phyloP scores from a whole-genome alignment of 176 grass and related monocot genomes.

The Dactylis glomerata region DNA sequence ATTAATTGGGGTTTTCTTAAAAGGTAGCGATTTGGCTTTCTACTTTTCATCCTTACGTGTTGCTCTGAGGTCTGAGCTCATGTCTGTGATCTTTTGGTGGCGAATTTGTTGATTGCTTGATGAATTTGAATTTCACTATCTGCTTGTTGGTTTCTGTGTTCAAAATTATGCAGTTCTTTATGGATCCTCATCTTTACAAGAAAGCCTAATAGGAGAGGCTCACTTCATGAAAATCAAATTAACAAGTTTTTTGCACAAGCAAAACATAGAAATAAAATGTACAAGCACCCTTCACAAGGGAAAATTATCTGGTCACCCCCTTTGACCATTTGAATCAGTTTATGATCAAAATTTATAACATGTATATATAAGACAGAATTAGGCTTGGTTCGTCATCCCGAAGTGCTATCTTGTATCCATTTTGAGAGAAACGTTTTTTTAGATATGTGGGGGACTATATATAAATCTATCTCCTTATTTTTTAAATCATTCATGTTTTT shows the following conservation, averaged over 20 bases:
- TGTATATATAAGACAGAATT: neutral
- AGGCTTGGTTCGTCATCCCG: neutral
- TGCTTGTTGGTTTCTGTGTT: neutral
- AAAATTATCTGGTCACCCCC: neutral
- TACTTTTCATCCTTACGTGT: neutral
- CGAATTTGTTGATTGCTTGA: neutral
- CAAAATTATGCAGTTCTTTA: neutral
- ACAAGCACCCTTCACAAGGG: neutral
- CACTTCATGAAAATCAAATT: neutral
- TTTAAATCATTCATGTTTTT: neutral
- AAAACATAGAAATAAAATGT: neutral
- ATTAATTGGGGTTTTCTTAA: constrained; percentile 23
- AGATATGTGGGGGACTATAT: neutral
- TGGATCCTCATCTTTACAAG: neutral
- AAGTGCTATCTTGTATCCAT: neutral
- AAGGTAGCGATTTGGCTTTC: neutral
- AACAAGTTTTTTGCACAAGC: neutral
- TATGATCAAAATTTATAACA: neutral
- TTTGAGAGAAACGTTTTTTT: neutral
- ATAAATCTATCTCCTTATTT: no score
- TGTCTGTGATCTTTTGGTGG: neutral
- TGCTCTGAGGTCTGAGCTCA: neutral
- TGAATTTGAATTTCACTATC: constrained; percentile 5
- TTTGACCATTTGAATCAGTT: neutral
- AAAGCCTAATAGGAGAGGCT: neutral